A percentile compares a stretch with the other conserved stretches of the same genome.
Conservation (phyloP, 2,329 filamentous ascomycete genomes). For the Ilyonectria mors-panacis region DNA sequence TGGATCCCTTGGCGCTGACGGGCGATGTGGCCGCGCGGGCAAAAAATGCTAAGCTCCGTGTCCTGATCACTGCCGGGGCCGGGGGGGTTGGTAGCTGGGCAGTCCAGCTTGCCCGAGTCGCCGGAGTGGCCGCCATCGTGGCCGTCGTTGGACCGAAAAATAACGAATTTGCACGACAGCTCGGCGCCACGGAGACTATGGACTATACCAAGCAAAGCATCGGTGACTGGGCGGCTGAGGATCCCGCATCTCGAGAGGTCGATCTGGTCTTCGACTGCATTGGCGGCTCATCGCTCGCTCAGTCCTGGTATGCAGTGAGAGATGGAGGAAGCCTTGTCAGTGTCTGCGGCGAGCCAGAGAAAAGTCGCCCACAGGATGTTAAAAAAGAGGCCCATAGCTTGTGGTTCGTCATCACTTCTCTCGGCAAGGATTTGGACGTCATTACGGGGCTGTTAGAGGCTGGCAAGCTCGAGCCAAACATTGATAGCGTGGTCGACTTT, state of each 20-base stretch:
- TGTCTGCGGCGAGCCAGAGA: slow-evolving; percentile 28
- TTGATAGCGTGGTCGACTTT: slow-evolving; percentile 36
- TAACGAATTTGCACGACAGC: slow-evolving; percentile 1
- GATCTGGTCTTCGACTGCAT: slow-evolving; percentile 40
- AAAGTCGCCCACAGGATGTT: slow-evolving; percentile 28
- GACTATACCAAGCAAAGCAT: slow-evolving; percentile 37
- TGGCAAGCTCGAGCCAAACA: slow-evolving; percentile 30
- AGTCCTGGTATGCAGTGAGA: slow-evolving; percentile 35
- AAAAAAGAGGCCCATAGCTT: slow-evolving; percentile 14
- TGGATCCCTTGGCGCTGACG: neutral
- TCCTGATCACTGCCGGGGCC: slow-evolving; percentile 32
- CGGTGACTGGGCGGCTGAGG: slow-evolving; percentile 25
- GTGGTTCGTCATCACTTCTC: slow-evolving; percentile 36
- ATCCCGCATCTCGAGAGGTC: slow-evolving; percentile 14
- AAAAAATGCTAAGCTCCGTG: slow-evolving; percentile 15
- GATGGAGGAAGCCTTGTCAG: slow-evolving; percentile 31
- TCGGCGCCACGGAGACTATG: slow-evolving; percentile 32
- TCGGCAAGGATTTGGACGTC: slow-evolving; percentile 30
- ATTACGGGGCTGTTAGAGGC: slow-evolving; percentile 34
- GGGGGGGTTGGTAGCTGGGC: slow-evolving; percentile 36
- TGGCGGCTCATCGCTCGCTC: slow-evolving; percentile 21
- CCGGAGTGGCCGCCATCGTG: slow-evolving; percentile 12
- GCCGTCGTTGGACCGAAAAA: slow-evolving; percentile 27
- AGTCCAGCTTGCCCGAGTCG: slow-evolving; percentile 29
- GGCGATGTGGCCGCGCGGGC: neutral